Evolutionary conservation across 139 green algal genomes (phyloP).

Genomic region (Penium margaritaceum): DNA sequence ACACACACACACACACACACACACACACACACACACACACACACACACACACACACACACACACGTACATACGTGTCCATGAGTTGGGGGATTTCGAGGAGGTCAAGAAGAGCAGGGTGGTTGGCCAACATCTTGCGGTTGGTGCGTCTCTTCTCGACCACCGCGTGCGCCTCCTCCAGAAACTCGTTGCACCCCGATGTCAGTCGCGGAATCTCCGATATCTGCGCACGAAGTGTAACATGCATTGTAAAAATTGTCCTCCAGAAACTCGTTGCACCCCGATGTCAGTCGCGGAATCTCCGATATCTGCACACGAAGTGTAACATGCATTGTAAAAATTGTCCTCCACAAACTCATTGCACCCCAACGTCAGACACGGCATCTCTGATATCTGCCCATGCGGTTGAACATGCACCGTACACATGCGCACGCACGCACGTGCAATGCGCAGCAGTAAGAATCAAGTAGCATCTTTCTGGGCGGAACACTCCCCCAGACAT

Average conservation of each 20-base stretch:
- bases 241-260: slow-evolving; percentile 11
- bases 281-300: slow-evolving; percentile 34
- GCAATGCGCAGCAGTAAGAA: too few species aligned
- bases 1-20: too few species aligned
- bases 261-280: slow-evolving; percentile 42
- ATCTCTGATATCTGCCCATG: slow-evolving; percentile 29
- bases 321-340: slow-evolving; percentile 5
- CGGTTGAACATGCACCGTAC: neutral
- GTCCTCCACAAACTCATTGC: slow-evolving; percentile 39
- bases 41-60: too few species aligned
- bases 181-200: slow-evolving; percentile 43
- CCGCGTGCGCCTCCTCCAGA: slow-evolving; percentile 33
- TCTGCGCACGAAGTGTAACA: slow-evolving; percentile 12
- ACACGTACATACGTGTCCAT: slow-evolving; percentile 78
- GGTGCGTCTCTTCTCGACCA: slow-evolving; percentile 36
- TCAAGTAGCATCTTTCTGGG: too few species aligned
- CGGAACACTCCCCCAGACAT: too few species aligned
- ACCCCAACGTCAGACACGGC: slow-evolving; percentile 32
- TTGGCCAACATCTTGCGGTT: slow-evolving; percentile 44
- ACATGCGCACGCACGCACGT: slow-evolving; percentile 27
- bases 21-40: too few species aligned
- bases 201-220: slow-evolving; percentile 34
- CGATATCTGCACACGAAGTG: slow-evolving; percentile 15
- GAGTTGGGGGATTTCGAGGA: slow-evolving; percentile 89
- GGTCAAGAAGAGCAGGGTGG: slow-evolving; percentile 72